Evolutionary conservation across 2,329 filamentous ascomycete species (phyloP).

Genomic region (Coniella lustricola): DNA sequence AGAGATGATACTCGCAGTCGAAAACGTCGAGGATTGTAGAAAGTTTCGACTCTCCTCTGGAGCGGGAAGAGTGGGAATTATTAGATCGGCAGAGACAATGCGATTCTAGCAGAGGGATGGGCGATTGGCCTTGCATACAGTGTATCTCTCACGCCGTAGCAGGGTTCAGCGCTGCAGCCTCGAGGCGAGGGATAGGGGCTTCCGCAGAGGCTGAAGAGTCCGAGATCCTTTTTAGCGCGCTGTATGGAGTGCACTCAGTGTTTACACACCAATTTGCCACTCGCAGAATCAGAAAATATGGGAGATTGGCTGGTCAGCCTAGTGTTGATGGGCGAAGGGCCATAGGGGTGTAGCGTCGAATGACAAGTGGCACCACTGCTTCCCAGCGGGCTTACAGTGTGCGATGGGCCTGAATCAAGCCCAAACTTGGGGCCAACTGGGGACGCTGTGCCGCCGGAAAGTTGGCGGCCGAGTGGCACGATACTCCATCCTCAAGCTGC

Average conservation of each 20-base stretch:
- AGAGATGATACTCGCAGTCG: neutral
- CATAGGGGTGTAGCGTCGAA: too few species aligned
- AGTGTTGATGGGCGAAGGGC: neutral
- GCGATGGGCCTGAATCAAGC: neutral
- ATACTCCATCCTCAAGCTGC: neutral
- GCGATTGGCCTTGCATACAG: too few species aligned
- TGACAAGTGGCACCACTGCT: constrained; percentile 9
- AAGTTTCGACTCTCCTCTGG: neutral
- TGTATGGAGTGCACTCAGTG: neutral
- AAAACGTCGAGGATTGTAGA: neutral
- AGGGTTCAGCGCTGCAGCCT: constrained; percentile 4
- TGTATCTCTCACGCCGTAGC: neutral
- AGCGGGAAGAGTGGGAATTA: too few species aligned
- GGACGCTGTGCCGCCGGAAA: constrained; percentile 5
- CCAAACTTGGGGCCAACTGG: too few species aligned
- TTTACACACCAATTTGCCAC: neutral
- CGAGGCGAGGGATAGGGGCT: neutral
- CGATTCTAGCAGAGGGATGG: neutral
- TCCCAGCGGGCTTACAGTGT: neutral
- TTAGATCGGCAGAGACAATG: too few species aligned
- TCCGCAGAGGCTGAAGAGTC: neutral
- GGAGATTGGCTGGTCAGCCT: too few species aligned
- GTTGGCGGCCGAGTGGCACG: constrained; percentile 8
- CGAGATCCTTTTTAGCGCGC: neutral
- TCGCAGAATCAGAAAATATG: neutral